A percentile compares a stretch with the other conserved stretches of the same genome.
These are phyloP conservation scores for Diaporthe helianthi DNA, from an alignment of 2,329 filamentous ascomycete species.

Conservation along the genomic window DNA sequence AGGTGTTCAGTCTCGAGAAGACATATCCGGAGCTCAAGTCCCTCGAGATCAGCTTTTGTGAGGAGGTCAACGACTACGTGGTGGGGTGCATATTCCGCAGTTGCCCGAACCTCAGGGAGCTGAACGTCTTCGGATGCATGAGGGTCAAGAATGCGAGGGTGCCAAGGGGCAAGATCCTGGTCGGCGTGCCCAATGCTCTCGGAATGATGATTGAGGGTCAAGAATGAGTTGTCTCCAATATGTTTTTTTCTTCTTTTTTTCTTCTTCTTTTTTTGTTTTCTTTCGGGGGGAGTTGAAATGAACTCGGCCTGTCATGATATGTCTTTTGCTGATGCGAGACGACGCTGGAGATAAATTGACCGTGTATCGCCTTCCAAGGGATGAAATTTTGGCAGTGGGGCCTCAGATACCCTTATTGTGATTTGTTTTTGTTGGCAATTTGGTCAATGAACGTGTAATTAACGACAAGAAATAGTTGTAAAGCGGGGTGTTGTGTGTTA, in stretches of 20 bases:
- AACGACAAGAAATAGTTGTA: neutral
- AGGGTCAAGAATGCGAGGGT: conserved; percentile 62
- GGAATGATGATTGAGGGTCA: conserved; percentile 66
- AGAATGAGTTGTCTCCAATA: conserved; percentile 34
- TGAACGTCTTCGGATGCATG: conserved; percentile 72
- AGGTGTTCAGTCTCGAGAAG: conserved; percentile 69
- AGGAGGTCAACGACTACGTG: conserved; percentile 69
- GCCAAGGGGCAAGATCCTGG: conserved; percentile 61
- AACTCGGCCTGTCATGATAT: neutral
- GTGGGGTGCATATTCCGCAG: conserved; percentile 68
- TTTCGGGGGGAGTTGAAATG: neutral
- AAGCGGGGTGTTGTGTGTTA: neutral
- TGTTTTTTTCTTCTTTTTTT: too few species aligned
- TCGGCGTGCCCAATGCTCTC: conserved; percentile 64
- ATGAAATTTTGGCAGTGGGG: neutral
- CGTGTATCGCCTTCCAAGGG: neutral
- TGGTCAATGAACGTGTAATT: neutral
- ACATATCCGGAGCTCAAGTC: conserved; percentile 72
- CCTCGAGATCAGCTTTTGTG: conserved; percentile 81
- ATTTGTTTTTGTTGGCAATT: neutral
- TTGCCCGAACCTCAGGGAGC: conserved; percentile 65
- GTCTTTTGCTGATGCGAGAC: neutral
- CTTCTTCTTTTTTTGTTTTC: too few species aligned
- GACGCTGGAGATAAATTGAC: neutral
- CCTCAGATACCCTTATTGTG: neutral